A percentile compares a stretch with the other conserved stretches of the same genome.
Evolutionary conservation across 1,284 basidiomycete species (phyloP).

Genomic region (Malassezia dermatis): DNA sequence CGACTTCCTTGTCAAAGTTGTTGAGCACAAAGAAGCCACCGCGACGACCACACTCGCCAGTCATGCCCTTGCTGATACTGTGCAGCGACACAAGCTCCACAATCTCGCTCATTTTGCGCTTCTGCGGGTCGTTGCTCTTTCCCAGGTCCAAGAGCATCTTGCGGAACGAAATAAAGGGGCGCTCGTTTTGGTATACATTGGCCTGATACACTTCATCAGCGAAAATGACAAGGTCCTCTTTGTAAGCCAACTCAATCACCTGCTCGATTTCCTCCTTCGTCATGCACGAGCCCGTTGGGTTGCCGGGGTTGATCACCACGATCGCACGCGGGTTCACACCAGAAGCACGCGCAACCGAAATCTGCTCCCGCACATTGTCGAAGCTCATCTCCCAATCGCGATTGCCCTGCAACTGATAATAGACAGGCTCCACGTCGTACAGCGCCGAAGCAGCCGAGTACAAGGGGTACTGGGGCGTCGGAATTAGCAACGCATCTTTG

Average conservation of each 20-base stretch:
- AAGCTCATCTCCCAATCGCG: constrained; percentile 77
- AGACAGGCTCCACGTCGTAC: constrained; percentile 66
- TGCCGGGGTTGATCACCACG: constrained; percentile 46
- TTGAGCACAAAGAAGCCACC: constrained; percentile 45
- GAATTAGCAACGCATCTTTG: constrained; percentile 72
- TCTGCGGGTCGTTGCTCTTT: constrained; percentile 18
- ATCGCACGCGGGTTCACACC: constrained; percentile 50
- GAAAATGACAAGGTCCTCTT: constrained; percentile 36
- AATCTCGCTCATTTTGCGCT: constrained; percentile 26
- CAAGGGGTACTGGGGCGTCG: constrained; percentile 94
- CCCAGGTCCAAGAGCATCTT: constrained; percentile 41
- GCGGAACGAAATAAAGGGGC: constrained; percentile 43
- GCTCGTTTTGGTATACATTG: constrained; percentile 40
- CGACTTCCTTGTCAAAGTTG: constrained; percentile 41
- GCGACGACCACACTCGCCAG: constrained; percentile 42
- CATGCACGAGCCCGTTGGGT: constrained; percentile 43
- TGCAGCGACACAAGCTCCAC: constrained; percentile 46
- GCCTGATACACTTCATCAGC: constrained; percentile 47
- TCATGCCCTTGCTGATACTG: constrained; percentile 43
- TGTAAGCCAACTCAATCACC: constrained; percentile 37
- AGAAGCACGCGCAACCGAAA: constrained; percentile 60
- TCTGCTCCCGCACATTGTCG: constrained; percentile 58
- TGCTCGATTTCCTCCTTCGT: constrained; percentile 34
- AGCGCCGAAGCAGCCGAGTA: constrained; percentile 90
- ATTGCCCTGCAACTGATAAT: constrained; percentile 77